Base-by-base conservation (phyloP, 768 basidiomycete species). In the Calvatia gigantea region DNA sequence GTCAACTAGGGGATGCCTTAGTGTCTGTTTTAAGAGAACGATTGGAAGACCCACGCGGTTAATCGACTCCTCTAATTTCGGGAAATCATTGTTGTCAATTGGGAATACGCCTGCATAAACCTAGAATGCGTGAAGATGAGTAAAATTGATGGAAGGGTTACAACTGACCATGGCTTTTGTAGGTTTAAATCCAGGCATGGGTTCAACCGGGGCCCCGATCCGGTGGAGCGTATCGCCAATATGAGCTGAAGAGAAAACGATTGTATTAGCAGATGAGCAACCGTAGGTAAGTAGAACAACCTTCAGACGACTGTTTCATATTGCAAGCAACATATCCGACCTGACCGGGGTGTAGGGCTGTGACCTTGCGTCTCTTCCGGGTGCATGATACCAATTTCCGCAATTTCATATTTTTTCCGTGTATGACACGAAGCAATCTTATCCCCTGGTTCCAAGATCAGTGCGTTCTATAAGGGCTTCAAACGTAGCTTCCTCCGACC, bases 281-380 rank as follows among this genome's bases (percentile, higher is more conserved):
- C 11, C 32, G 55, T 51, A 35, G 6, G 51, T 29, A 46, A 55
- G 43, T 19, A 44, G 44, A 19, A 56, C 29, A 38, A 94, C 94
- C 94, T 77, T 98, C 94, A 12, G 89, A 84, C 8, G 91, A 90
- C 62, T 97, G 89, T 69, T 98, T 99, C 96, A 99, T 98, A 66
- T 94, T 96, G 70, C 96, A 98, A 1, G 93, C 89, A 54, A 92
- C 80, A 64, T 84, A 94, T 14, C 92, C 91, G 15, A 94, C 92
- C 70, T 94, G 91, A 5, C 91, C 91, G 32, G 89, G 81, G 54
- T 79, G 78, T 43, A 94, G 72, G 52, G 75, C 78, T 9, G n/a
- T 73, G 73, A 0, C 87, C 89, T 11, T 89, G 78, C n/a, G 86
- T 75, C 68, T 96, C 92, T 64, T 92, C 89, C 3, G 96, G 95